phyloP scores from a whole-genome alignment of 2,329 filamentous ascomycete species.

The Clonostachys byssicola region DNA sequence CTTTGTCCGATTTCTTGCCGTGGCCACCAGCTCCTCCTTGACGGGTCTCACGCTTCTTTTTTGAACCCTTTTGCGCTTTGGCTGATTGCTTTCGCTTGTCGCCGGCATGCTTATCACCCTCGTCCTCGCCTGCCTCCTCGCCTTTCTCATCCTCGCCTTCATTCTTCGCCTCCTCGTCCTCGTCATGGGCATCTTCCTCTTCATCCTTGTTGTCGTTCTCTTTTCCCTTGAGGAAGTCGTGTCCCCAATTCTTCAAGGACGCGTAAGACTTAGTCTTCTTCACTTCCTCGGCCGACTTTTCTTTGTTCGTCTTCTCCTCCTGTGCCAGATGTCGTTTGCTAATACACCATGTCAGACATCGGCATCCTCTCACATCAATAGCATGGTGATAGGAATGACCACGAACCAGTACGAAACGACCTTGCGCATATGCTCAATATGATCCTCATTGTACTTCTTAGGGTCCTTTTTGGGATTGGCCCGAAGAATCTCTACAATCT shows the following conservation, averaged over 20 bases:
- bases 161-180: neutral
- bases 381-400: neutral
- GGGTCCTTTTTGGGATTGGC: constrained; percentile 55
- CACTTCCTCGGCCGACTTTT: constrained; percentile 39
- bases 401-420: constrained; percentile 56
- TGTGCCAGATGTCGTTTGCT: constrained; percentile 62
- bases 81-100: constrained; percentile 18
- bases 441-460: constrained; percentile 50
- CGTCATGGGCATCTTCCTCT: constrained; percentile 2
- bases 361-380: neutral
- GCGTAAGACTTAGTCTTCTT: constrained; percentile 50
- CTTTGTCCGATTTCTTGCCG: constrained; percentile 14
- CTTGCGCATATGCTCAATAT: constrained; percentile 55
- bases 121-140: neutral
- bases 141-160: constrained; percentile 1
- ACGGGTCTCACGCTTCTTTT: constrained; percentile 23
- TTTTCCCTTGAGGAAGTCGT: constrained; percentile 42
- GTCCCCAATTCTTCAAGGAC: constrained; percentile 60
- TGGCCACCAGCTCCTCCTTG: constrained; percentile 11
- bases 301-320: constrained; percentile 51
- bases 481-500: constrained; percentile 59
- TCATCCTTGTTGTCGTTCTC: constrained; percentile 7
- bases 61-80: constrained; percentile 12
- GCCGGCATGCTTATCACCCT: constrained; percentile 6
- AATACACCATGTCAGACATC: neutral